Evolutionary conservation across 768 basidiomycete species (phyloP).

Genomic region (Udeniomyces megalosporus): DNA sequence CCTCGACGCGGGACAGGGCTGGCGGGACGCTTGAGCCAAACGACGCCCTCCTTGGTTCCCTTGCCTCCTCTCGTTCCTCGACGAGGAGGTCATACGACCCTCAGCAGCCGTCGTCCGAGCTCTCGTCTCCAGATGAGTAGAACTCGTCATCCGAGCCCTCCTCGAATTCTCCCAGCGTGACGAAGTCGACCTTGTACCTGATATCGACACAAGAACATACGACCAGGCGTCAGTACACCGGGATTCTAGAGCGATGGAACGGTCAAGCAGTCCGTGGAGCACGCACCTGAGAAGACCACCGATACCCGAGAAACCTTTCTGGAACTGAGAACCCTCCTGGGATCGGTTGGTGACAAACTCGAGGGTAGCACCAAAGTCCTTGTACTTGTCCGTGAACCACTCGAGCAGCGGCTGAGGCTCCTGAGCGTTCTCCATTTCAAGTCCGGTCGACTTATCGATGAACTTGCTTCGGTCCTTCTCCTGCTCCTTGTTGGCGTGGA

Average conservation of each 20-base stretch:
- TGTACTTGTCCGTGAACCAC: slow-evolving; percentile 98
- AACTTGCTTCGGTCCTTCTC: slow-evolving; percentile 88
- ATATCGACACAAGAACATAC: background rate
- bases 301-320: slow-evolving; percentile 96
- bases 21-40: background rate
- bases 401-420: slow-evolving; percentile 83
- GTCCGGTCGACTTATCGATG: slow-evolving; percentile 78
- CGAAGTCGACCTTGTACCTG: slow-evolving; percentile 95
- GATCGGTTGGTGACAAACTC: slow-evolving; percentile 94
- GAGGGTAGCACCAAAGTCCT: slow-evolving; percentile 86
- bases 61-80: slow-evolving; percentile 3
- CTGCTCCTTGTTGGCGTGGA: slow-evolving; percentile 62
- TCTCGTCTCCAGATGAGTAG: slow-evolving; percentile 28
- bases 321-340: slow-evolving; percentile 94
- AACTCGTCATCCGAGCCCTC: slow-evolving; percentile 33
- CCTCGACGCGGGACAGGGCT: background rate
- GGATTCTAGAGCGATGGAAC: too few species aligned
- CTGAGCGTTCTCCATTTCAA: slow-evolving; percentile 78
- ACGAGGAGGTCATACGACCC: slow-evolving; percentile 1
- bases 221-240: background rate
- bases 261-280: background rate
- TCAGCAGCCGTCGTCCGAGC: slow-evolving; percentile 20
- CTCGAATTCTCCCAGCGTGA: slow-evolving; percentile 43
- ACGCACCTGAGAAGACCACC: slow-evolving; percentile 53
- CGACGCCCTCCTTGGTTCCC: background rate